These are phyloP conservation scores for Leccinum boreale DNA, from an alignment of 768 basidiomycete species.

Conservation along the genomic window DNA sequence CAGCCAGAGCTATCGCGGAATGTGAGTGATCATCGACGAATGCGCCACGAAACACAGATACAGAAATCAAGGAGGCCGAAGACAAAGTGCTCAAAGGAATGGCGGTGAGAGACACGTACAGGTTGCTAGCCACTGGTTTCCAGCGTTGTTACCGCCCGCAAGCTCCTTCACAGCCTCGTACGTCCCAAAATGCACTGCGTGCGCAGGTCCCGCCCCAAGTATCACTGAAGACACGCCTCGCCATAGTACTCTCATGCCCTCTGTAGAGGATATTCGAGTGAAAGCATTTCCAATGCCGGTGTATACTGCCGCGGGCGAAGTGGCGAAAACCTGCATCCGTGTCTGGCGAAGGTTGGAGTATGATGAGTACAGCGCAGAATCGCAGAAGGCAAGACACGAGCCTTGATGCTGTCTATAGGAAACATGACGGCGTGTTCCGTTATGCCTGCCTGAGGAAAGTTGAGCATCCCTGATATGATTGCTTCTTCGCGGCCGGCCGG, in stretches of 20 bases:
- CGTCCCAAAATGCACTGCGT: conserved; percentile 96
- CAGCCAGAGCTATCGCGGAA: conserved; percentile 70
- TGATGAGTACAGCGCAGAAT: conserved; percentile 8
- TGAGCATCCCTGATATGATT: conserved; percentile 12
- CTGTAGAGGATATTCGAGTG: conserved; percentile 88
- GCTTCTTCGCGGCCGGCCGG: not conserved
- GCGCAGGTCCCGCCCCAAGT: conserved; percentile 94
- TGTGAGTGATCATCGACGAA: conserved; percentile 10
- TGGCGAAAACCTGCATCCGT: conserved; percentile 96
- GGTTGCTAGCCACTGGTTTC: conserved; percentile 85
- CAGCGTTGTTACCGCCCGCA: conserved; percentile 73
- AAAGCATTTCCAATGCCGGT: conserved; percentile 89
- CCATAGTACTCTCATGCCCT: conserved; percentile 91
- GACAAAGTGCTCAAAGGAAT: not conserved
- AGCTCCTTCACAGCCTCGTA: conserved; percentile 95
- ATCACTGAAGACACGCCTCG: conserved; percentile 95
- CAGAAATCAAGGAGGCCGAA: not conserved
- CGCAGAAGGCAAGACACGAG: conserved; percentile 34
- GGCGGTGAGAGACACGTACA: conserved; percentile 49
- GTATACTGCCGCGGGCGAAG: conserved; percentile 83
- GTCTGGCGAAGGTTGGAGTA: conserved; percentile 51
- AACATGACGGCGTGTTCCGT: conserved; percentile 99
- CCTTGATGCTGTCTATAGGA: conserved; percentile 98
- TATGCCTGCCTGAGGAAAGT: conserved; percentile 80
- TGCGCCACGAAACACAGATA: not conserved